A percentile compares a stretch with the other conserved stretches of the same genome.
Evolutionary conservation across 176 grass and related monocot genomes (phyloP).

Genomic region (Saccharum officinarum): DNA sequence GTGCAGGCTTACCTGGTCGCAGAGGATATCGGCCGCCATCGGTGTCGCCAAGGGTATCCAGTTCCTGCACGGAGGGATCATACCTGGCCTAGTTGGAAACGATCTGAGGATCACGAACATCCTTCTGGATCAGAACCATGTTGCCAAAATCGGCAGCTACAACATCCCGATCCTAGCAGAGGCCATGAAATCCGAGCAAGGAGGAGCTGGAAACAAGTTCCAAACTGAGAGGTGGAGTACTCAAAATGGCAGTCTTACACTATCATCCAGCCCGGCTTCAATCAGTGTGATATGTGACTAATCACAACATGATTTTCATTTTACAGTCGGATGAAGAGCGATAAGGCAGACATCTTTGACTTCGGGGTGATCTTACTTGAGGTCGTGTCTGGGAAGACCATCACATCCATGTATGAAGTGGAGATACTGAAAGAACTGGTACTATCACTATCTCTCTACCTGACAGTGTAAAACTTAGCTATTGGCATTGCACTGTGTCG

Average conservation of each 20-base stretch:
- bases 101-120: slow-evolving; percentile 81
- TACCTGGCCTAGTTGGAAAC: slow-evolving; percentile 77
- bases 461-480: background rate
- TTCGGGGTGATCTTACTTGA: slow-evolving; percentile 87
- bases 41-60: slow-evolving; percentile 84
- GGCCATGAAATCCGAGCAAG: slow-evolving; percentile 48
- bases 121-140: slow-evolving; percentile 87
- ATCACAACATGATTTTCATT: background rate
- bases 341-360: slow-evolving; percentile 80
- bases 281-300: background rate
- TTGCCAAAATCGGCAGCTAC: slow-evolving; percentile 91
- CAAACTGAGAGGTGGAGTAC: slow-evolving; percentile 51
- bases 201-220: slow-evolving; percentile 46
- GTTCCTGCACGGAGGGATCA: slow-evolving; percentile 91
- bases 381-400: slow-evolving; percentile 80
- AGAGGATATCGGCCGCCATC: slow-evolving; percentile 79
- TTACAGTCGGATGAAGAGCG: slow-evolving; percentile 54
- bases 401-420: slow-evolving; percentile 73
- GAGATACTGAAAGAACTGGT: slow-evolving; percentile 89
- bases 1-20: slow-evolving; percentile 73
- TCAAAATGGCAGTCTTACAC: background rate
- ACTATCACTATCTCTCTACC: background rate
- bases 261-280: background rate
- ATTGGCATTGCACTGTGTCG: background rate
- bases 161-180: slow-evolving; percentile 78